Evolutionary conservation across 140 eudicot species (phyloP).

Genomic region (Stevia rebaudiana): DNA sequence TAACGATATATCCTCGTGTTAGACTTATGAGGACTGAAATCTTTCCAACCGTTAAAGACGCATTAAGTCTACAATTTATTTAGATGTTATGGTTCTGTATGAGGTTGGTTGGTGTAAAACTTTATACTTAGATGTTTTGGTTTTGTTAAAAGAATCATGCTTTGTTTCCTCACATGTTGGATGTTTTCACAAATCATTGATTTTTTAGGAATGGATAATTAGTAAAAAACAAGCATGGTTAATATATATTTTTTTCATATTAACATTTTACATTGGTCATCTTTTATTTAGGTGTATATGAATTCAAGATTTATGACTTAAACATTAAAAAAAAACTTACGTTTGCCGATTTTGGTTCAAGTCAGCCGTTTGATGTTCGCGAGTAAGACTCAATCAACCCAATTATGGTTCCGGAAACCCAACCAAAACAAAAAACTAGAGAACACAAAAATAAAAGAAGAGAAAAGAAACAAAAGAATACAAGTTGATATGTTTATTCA

Average conservation of each 20-base stretch:
- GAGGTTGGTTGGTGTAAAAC: conserved; percentile 11
- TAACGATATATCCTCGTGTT: conserved; percentile 15
- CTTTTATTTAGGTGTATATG: too few species aligned
- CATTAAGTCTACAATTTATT: not conserved
- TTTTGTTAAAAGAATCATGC: conserved; percentile 4
- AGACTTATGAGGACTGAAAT: conserved; percentile 9
- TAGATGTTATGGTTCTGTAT: conserved; percentile 8
- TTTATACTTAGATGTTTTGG: conserved; percentile 8
- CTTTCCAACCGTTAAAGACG: not conserved
- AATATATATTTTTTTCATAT: not conserved
- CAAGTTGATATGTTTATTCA: too few species aligned
- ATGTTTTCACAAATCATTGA: not conserved
- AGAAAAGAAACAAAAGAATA: too few species aligned
- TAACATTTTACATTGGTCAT: not conserved
- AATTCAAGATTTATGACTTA: too few species aligned
- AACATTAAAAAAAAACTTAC: too few species aligned
- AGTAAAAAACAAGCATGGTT: not conserved
- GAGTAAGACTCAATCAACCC: too few species aligned
- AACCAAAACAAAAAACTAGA: too few species aligned
- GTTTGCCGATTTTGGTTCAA: too few species aligned
- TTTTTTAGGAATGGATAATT: not conserved
- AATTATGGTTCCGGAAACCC: too few species aligned
- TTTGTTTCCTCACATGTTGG: not conserved
- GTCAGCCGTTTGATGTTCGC: too few species aligned
- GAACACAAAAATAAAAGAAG: too few species aligned